These are phyloP conservation scores for Lagenidium sp. DNA, from an alignment of 352 stramenopile genomes.

Conservation along the genomic window DNA sequence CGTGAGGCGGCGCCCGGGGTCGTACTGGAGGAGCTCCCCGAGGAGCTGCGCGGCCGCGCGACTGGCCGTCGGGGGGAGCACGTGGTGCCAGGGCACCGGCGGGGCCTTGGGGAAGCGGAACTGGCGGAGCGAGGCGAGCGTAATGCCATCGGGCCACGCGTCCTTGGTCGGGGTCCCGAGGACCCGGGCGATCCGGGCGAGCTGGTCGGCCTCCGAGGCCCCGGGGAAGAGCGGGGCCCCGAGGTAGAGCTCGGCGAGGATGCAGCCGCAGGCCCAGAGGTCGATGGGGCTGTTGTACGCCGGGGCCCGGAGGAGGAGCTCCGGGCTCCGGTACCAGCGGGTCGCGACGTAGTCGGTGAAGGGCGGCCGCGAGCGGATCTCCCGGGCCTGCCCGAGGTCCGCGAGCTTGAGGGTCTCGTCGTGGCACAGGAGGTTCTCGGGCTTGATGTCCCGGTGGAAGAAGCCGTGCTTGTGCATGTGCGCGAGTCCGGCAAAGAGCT, in stretches of 20 bases:
- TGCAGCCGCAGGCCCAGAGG: conserved; percentile 77
- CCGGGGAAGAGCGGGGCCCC: conserved; percentile 74
- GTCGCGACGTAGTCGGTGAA: conserved; percentile 75
- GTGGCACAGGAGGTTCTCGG: conserved; percentile 60
- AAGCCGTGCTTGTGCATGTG: conserved; percentile 83
- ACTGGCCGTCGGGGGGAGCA: conserved; percentile 62
- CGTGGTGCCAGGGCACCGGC: conserved; percentile 46
- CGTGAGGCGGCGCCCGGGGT: conserved; percentile 83
- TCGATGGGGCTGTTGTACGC: conserved; percentile 80
- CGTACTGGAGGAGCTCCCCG: conserved; percentile 86
- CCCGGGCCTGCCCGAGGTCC: conserved; percentile 59
- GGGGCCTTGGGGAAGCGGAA: conserved; percentile 90
- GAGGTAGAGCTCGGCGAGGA: conserved; percentile 71
- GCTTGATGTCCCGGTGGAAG: conserved; percentile 81
- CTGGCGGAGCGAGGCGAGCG: conserved; percentile 84
- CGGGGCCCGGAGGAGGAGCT: conserved; percentile 48
- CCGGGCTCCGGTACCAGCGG: conserved; percentile 71
- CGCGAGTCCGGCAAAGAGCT: conserved; percentile 64
- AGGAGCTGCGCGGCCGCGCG: conserved; percentile 77
- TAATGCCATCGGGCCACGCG: conserved; percentile 88
- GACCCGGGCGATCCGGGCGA: conserved; percentile 93
- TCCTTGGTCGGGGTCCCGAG: conserved; percentile 84
- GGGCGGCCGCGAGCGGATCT: conserved; percentile 59
- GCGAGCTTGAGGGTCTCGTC: conserved; percentile 67
- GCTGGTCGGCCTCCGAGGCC: conserved; percentile 92